A percentile compares a stretch with the other conserved stretches of the same genome.
Conservation (phyloP, 169 alveolate genomes). For the Neospora caninum region DNA sequence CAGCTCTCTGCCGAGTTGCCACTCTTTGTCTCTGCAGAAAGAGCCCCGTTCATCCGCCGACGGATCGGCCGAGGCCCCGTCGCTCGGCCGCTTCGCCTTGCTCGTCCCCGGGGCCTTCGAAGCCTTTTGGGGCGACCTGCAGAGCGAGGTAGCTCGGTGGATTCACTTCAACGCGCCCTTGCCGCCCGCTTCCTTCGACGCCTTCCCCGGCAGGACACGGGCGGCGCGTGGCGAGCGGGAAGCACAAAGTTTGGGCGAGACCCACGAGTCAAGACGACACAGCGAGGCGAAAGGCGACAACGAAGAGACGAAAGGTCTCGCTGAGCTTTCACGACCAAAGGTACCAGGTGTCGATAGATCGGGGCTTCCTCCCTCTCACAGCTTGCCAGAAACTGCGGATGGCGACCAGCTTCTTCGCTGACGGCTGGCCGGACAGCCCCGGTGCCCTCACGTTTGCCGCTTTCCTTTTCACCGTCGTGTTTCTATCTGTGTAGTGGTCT, state of each 20-base stretch:
- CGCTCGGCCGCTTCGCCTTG: not conserved
- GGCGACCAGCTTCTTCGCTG: too few species aligned
- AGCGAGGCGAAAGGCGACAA: not conserved
- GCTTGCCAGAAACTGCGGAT: too few species aligned
- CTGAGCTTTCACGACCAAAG: too few species aligned
- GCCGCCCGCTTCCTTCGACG: not conserved
- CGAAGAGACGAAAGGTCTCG: not conserved
- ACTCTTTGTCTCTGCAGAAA: not conserved
- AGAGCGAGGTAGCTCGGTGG: conserved; percentile 43
- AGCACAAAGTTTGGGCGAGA: not conserved
- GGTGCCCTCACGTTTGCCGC: too few species aligned
- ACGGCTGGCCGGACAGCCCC: too few species aligned
- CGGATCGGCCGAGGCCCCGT: not conserved
- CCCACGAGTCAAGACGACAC: not conserved
- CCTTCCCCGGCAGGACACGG: not conserved
- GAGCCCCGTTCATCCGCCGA: not conserved
- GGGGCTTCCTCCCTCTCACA: too few species aligned
- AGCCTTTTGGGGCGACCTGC: conserved; percentile 23
- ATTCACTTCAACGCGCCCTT: conserved; percentile 36
- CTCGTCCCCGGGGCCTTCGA: conserved; percentile 23
- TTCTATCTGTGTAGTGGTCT: too few species aligned
- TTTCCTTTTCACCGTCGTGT: too few species aligned
- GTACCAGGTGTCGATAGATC: too few species aligned
- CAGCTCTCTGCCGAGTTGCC: not conserved
- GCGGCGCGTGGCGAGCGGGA: not conserved